These are phyloP conservation scores for Thielaviopsis cerberus DNA, from an alignment of 2,329 filamentous ascomycete genomes.

Conservation along the genomic window DNA sequence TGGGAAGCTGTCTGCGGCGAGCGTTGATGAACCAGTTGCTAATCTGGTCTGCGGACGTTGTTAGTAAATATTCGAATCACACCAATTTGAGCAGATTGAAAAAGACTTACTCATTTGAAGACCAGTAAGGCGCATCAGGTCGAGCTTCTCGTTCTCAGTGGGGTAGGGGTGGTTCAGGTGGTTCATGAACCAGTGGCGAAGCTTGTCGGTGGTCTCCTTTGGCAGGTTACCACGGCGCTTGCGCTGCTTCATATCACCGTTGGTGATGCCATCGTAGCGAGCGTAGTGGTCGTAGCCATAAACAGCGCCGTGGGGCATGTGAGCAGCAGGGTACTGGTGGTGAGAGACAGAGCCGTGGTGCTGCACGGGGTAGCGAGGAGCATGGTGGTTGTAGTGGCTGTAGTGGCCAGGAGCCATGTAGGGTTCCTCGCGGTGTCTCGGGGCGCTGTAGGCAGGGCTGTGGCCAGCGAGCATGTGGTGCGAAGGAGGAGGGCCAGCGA, in stretches of 20 bases:
- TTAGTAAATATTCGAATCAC: not conserved
- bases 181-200: conserved; percentile 62
- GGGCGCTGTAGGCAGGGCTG: not conserved
- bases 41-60: conserved; percentile 36
- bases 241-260: conserved; percentile 31
- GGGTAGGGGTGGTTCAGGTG: conserved; percentile 70
- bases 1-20: conserved; percentile 44
- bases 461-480: not conserved
- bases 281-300: conserved; percentile 28
- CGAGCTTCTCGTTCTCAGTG: conserved; percentile 72
- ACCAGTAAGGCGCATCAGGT: conserved; percentile 56
- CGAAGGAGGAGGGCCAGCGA: not conserved
- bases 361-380: not conserved
- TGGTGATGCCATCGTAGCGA: conserved; percentile 23
- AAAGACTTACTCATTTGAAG: conserved; percentile 56
- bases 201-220: conserved; percentile 71
- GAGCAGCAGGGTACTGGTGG: conserved; percentile 23
- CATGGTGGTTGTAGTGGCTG: not conserved
- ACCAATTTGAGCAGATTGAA: not conserved
- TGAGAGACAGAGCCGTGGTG: conserved; percentile 1
- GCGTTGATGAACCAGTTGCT: conserved; percentile 73
- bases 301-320: conserved; percentile 18
- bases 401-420: not conserved
- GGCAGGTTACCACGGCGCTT: conserved; percentile 69
- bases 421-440: not conserved